Conservation (phyloP, 345 rosid genomes). For the Syzygium jambos region DNA sequence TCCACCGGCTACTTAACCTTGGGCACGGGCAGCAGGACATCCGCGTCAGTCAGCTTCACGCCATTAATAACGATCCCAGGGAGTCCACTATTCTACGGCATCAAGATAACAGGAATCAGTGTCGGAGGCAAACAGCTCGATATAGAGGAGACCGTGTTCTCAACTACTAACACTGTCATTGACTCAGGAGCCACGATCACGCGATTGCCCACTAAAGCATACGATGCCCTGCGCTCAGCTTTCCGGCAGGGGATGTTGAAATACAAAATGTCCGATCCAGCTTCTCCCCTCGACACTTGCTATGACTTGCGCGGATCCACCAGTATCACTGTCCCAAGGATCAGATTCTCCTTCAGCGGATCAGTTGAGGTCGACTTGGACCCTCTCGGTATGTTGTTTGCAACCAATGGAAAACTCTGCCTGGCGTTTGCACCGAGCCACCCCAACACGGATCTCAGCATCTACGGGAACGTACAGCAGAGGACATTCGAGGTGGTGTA, state of each 20-base stretch:
- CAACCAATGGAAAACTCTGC: background rate
- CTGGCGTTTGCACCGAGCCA: background rate
- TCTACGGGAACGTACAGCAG: background rate
- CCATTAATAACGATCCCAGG: background rate
- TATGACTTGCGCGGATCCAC: background rate
- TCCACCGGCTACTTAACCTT: conserved; percentile 4
- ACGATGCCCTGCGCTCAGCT: background rate
- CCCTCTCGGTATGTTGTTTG: background rate
- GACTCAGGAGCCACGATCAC: background rate
- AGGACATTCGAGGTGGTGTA: background rate
- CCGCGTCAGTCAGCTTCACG: background rate
- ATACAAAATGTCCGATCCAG: background rate
- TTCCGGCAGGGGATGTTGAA: background rate
- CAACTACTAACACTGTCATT: background rate
- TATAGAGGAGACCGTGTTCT: background rate
- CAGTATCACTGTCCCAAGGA: background rate
- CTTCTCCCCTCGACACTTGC: background rate
- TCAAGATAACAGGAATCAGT: background rate
- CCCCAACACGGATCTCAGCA: background rate
- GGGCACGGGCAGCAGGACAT: background rate
- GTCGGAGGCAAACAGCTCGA: background rate
- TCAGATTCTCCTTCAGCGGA: background rate
- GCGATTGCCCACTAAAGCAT: background rate
- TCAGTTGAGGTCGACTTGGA: background rate
- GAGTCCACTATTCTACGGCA: background rate